These are phyloP conservation scores for Avicennia marina DNA, from an alignment of 257 asterid genomes.

Conservation along the genomic window DNA sequence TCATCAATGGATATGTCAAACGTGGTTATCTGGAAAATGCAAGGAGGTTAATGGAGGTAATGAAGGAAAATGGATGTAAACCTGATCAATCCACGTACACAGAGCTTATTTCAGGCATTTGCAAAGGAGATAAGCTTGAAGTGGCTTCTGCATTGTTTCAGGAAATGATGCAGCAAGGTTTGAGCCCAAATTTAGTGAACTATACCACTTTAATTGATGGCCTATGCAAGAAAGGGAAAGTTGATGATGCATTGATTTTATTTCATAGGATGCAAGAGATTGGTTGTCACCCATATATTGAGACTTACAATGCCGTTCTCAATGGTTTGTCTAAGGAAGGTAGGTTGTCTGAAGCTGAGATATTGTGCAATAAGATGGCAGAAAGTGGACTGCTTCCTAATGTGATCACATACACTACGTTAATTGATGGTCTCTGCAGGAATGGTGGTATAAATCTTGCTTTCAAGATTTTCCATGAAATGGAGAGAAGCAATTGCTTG, in stretches of 20 bases:
- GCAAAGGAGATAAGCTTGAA: slow-evolving; percentile 53
- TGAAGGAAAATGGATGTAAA: slow-evolving; percentile 67
- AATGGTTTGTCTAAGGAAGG: slow-evolving; percentile 57
- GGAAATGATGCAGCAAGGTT: slow-evolving; percentile 69
- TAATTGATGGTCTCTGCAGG: slow-evolving; percentile 82
- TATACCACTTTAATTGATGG: slow-evolving; percentile 75
- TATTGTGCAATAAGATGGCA: slow-evolving; percentile 44
- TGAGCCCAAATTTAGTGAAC: slow-evolving; percentile 68
- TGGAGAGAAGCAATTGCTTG: slow-evolving; percentile 57
- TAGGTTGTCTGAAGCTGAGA: slow-evolving; percentile 60
- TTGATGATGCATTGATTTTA: slow-evolving; percentile 59
- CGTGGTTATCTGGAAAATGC: slow-evolving; percentile 59
- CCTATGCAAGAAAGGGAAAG: slow-evolving; percentile 68
- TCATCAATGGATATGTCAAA: slow-evolving; percentile 58
- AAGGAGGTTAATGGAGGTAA: slow-evolving; percentile 70
- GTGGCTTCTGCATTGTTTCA: slow-evolving; percentile 54
- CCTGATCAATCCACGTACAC: slow-evolving; percentile 79
- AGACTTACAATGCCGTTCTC: slow-evolving; percentile 69
- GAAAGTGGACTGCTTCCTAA: slow-evolving; percentile 64
- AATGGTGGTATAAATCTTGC: slow-evolving; percentile 55
- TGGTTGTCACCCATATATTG: slow-evolving; percentile 52
- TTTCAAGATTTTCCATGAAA: slow-evolving; percentile 62
- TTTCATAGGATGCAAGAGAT: slow-evolving; percentile 45
- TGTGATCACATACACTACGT: slow-evolving; percentile 71
- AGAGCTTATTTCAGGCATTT: slow-evolving; percentile 76